A percentile compares a stretch with the other conserved stretches of the same genome.
Conservation (phyloP, 768 basidiomycete species). For the Crepidotus variabilis region DNA sequence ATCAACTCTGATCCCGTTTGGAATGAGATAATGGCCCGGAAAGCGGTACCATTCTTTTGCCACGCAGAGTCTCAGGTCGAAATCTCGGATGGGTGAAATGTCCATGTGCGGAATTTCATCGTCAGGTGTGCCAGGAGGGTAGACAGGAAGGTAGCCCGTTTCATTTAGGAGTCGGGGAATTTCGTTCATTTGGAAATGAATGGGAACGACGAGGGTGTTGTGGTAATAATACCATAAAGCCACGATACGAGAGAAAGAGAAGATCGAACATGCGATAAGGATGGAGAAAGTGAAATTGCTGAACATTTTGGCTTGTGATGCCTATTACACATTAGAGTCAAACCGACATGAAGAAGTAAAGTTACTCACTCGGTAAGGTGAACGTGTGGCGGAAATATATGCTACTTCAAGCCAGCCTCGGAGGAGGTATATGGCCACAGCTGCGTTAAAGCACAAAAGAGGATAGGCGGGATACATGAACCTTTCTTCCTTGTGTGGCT, state of each 20-base stretch:
- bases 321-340: slow-evolving; percentile 41
- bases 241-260: slow-evolving; percentile 78
- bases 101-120: slow-evolving; percentile 54
- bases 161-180: slow-evolving; percentile 78
- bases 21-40: slow-evolving; percentile 86
- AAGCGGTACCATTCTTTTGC: slow-evolving; percentile 98
- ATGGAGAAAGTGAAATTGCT: slow-evolving; percentile 69
- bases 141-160: slow-evolving; percentile 58
- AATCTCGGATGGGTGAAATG: slow-evolving; percentile 59
- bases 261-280: slow-evolving; percentile 55
- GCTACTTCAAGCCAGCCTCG: slow-evolving; percentile 82
- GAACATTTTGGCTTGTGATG: slow-evolving; percentile 74
- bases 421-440: slow-evolving; percentile 78
- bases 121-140: slow-evolving; percentile 30
- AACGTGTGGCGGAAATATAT: slow-evolving; percentile 74
- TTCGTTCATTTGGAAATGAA: slow-evolving; percentile 71
- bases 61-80: slow-evolving; percentile 77
- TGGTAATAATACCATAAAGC: slow-evolving; percentile 91
- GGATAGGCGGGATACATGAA: slow-evolving; percentile 97
- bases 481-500: slow-evolving; percentile 97
- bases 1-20: slow-evolving; percentile 74
- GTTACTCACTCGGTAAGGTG: slow-evolving; percentile 74
- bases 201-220: slow-evolving; percentile 71
- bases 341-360: not conserved
- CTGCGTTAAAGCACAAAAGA: slow-evolving; percentile 90